Evolutionary conservation across 129 eudicot species (phyloP), one percentile per base, ranked within the genome.

Genomic region (Lactuca sativa): DNA sequence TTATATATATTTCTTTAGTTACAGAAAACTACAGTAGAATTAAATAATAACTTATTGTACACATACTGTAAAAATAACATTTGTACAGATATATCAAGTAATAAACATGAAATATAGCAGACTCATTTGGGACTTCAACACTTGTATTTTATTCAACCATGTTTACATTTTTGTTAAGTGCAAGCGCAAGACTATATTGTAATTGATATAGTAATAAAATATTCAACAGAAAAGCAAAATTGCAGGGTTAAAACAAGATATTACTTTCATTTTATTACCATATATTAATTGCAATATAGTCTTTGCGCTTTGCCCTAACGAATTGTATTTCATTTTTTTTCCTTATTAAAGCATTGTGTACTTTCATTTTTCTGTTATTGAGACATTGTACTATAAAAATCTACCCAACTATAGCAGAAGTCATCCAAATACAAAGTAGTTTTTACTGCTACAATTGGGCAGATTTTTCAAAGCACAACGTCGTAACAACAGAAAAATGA

Each of bases 91-190:
- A 38, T 57, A 17, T 66, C 56, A 18, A 18, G 25, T 34, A 9
- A 54, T 11, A 56, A 21, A 43, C 57, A 58, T 30, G 57, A 70
- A 48, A 44, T 16, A 17, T 5, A 49, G 57, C 58, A 43, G 66
- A 56, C 66, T 40, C 57, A 4, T 8, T 68, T 38, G 25, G 38
- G 44, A 7, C 44, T 43, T 43, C n/a, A 69, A 21, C 30, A 56
- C 56, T 36, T 43, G 0, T 30, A 37, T 14, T 57, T 70, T 58
- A 38, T 56, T 14, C 43, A 6, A 3, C 43, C 74, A 25, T 36
- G 38, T 58, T 8, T 40, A 56, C 13, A 70, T 4, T 40, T 12
- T 38, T 30, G 44, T 14, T 15, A 4, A 57, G 41, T 70, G 44
- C 55, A 31, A 55, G 48, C 37, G 7, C 72, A 32, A 25, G 30